phyloP scores from a whole-genome alignment of 768 basidiomycete genomes.

The Ramaria sp. region DNA sequence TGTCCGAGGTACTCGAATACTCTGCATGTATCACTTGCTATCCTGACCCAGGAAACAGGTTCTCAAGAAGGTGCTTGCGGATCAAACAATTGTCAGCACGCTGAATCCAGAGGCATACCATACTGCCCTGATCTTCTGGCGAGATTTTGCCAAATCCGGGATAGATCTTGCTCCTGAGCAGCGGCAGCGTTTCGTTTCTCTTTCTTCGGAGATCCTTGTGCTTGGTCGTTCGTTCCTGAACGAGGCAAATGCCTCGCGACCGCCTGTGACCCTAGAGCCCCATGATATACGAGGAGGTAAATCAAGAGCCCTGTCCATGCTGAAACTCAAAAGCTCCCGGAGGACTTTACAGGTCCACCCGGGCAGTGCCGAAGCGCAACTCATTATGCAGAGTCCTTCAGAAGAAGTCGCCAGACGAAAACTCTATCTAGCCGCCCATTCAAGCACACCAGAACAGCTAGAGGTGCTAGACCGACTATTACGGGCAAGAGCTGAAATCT shows the following conservation, averaged over 20 bases:
- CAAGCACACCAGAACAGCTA: constrained; percentile 65
- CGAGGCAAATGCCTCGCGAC: constrained; percentile 50
- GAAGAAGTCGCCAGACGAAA: constrained; percentile 72
- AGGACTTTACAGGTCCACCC: constrained; percentile 60
- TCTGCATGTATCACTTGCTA: constrained; percentile 3
- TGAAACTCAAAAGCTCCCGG: constrained; percentile 5
- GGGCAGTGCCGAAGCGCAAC: constrained; percentile 80
- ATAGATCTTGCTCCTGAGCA: constrained; percentile 76
- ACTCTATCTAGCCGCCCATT: constrained; percentile 75
- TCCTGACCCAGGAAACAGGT: constrained; percentile 36
- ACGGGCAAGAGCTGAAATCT: constrained; percentile 68
- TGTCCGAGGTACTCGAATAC: constrained; percentile 64
- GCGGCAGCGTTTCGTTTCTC: constrained; percentile 72
- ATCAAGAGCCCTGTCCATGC: not conserved
- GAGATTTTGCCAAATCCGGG: constrained; percentile 96
- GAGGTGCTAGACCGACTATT: constrained; percentile 68
- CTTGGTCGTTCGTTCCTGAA: constrained; percentile 82
- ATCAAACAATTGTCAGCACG: constrained; percentile 52
- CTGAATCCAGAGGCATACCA: constrained; percentile 68
- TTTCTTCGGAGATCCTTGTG: constrained; percentile 81
- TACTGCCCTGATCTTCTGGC: constrained; percentile 88
- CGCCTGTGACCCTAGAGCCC: constrained; percentile 57
- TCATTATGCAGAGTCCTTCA: constrained; percentile 86
- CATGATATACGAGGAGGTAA: constrained; percentile 48
- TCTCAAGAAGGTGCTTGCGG: constrained; percentile 57